phyloP scores from a whole-genome alignment of 1,284 basidiomycete genomes.

The Malassezia caprae region DNA sequence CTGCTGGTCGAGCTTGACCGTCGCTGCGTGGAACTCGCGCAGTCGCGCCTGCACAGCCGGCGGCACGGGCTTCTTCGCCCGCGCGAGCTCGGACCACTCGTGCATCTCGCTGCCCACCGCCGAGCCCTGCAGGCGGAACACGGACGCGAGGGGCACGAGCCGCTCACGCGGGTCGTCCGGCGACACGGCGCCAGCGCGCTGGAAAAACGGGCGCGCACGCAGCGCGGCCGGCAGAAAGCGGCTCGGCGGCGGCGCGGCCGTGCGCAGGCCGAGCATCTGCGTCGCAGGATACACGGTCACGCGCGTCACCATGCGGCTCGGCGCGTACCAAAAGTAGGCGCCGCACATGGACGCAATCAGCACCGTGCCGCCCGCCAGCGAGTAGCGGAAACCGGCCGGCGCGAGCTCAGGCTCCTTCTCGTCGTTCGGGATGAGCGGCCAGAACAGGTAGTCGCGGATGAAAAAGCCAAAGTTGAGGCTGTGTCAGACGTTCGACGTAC shows the following conservation, averaged over 20 bases:
- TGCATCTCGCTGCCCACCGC: slow-evolving; percentile 13
- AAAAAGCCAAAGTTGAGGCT: slow-evolving; percentile 18
- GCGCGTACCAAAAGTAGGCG: slow-evolving; percentile 18
- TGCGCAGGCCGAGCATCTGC: slow-evolving; percentile 16
- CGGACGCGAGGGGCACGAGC: slow-evolving; percentile 6
- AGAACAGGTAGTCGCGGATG: slow-evolving; percentile 15
- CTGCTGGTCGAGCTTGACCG: slow-evolving; percentile 8
- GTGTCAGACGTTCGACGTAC: not conserved
- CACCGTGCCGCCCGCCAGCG: slow-evolving; percentile 13
- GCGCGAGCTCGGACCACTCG: slow-evolving; percentile 3
- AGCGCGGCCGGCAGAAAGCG: slow-evolving; percentile 2
- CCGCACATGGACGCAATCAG: slow-evolving; percentile 13
- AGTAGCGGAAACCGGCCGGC: slow-evolving; percentile 3
- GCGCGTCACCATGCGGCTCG: slow-evolving; percentile 18
- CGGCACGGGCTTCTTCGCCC: slow-evolving; percentile 2
- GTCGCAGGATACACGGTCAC: slow-evolving; percentile 11
- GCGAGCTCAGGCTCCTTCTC: slow-evolving; percentile 8
- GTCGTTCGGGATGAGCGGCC: slow-evolving; percentile 18
- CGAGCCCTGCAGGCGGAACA: slow-evolving; percentile 16
- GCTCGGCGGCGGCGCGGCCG: slow-evolving; percentile 12
- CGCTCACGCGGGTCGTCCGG: slow-evolving; percentile 9
- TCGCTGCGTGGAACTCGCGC: not conserved
- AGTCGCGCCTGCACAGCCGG: not conserved
- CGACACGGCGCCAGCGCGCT: slow-evolving; percentile 13
- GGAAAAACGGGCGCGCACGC: slow-evolving; percentile 4